Percentiles rank a stretch among this genome's conserved stretches.
These are phyloP conservation scores for Aspergillus udagawae DNA, from an alignment of 2,329 filamentous ascomycete species.

Conservation along the genomic window DNA sequence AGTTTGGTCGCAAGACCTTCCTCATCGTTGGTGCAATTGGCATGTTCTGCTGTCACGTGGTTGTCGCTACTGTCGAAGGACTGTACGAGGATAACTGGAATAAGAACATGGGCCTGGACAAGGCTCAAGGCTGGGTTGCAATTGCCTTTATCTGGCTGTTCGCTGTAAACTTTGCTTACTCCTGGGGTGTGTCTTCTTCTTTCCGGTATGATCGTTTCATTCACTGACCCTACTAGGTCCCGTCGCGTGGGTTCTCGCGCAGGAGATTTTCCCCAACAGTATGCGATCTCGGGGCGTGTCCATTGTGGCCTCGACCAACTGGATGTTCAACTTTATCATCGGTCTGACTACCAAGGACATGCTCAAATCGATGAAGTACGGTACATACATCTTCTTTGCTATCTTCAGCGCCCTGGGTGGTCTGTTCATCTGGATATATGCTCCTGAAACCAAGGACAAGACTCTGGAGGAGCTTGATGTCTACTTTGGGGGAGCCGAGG, in stretches of 20 bases:
- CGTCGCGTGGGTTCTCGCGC: slow-evolving; percentile 51
- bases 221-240: slow-evolving; percentile 18
- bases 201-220: background rate
- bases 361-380: slow-evolving; percentile 23
- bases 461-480: slow-evolving; percentile 60
- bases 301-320: slow-evolving; percentile 28
- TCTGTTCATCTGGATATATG: slow-evolving; percentile 34
- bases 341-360: slow-evolving; percentile 30
- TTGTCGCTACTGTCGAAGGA: slow-evolving; percentile 53
- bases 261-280: slow-evolving; percentile 31
- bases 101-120: slow-evolving; percentile 36
- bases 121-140: slow-evolving; percentile 64
- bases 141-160: slow-evolving; percentile 62
- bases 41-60: slow-evolving; percentile 68
- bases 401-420: slow-evolving; percentile 35
- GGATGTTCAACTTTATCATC: slow-evolving; percentile 32
- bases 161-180: slow-evolving; percentile 34
- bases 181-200: slow-evolving; percentile 26
- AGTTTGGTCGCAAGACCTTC: slow-evolving; percentile 35
- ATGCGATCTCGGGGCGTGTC: slow-evolving; percentile 26
- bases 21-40: slow-evolving; percentile 54
- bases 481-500: slow-evolving; percentile 30
- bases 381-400: slow-evolving; percentile 43
- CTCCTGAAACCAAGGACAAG: slow-evolving; percentile 48
- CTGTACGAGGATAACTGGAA: slow-evolving; percentile 56